Evolutionary conservation across 257 asterid species (phyloP), one percentile per base, ranked within the genome.

Genomic region (Rehmannia glutinosa): DNA sequence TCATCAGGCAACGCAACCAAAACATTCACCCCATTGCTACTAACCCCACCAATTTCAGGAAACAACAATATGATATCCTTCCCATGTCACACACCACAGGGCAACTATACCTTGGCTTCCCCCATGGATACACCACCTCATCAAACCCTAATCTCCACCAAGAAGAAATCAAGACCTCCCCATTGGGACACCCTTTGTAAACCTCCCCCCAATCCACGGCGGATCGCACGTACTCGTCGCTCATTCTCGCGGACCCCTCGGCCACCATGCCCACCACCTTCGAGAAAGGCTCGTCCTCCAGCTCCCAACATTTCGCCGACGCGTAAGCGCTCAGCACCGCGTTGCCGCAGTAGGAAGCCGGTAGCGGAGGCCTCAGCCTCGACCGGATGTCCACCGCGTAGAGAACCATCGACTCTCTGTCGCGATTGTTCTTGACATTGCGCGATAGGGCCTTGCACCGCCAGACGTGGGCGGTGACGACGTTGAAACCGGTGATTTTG

Each of bases 141-240:
- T 84, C 83, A 69, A 92, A 89, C 74, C 98, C 97, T 69, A 92
- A 67, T 56, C 83, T 75, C 98, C 98, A 92, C 98, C 98, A 92
- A 0, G 98, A 92, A 0, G 98, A 89, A 0, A 92, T 60, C 78
- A 92, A 55, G 52, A 92, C 84, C 51, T 92, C 98, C 10, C 98
- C 98, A 35, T 86, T 81, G 0, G 98, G 98, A n/a, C 87, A 92
- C 60, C 98, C 98, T 11, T 77, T 87, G 72, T 92, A 55, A 0
- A 89, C 28, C 56, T 89, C 96, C 0, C 97, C 98, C 98, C 98
- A 92, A 9, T 92, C 98, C 0, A 92, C 75, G 9, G 84, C 92
- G 0, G 97, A 89, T 25, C 90, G 45, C 0, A 88, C 95, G 61
- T 92, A 92, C 57, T 86, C 97, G 16, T 87, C 89, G 0, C 75